phyloP scores from a whole-genome alignment of 2,329 filamentous ascomycete species.

The Tolypocladium inflatum region DNA sequence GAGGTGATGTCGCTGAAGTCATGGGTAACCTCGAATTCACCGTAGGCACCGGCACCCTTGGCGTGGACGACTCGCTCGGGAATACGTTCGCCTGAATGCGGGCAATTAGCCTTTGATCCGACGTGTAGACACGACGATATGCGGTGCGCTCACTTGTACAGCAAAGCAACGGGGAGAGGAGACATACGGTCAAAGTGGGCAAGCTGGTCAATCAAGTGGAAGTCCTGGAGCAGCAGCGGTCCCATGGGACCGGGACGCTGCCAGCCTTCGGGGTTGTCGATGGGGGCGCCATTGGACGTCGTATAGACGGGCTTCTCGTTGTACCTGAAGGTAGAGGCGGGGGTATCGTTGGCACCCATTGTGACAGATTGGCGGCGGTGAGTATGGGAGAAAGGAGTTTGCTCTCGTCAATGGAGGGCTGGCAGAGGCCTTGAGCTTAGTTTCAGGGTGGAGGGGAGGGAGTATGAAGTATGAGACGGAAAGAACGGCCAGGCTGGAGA shows the following conservation, averaged over 20 bases:
- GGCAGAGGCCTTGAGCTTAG: neutral
- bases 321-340: constrained; percentile 40
- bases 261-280: constrained; percentile 36
- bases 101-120: neutral
- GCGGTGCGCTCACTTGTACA: neutral
- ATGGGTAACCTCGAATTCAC: constrained; percentile 49
- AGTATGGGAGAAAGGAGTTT: neutral
- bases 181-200: constrained; percentile 38
- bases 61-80: constrained; percentile 33
- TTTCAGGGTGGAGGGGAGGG: neutral
- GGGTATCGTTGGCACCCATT: constrained; percentile 33
- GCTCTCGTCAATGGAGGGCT: neutral
- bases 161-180: neutral
- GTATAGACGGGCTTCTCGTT: constrained; percentile 50
- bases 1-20: constrained; percentile 46
- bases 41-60: constrained; percentile 33
- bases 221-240: constrained; percentile 54
- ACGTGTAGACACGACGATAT: neutral
- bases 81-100: constrained; percentile 29
- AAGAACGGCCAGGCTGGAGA: neutral
- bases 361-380: constrained; percentile 9
- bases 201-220: constrained; percentile 55
- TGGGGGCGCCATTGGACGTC: constrained; percentile 49
- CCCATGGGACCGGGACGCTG: constrained; percentile 47
- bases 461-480: neutral